phyloP scores from a whole-genome alignment of 495 filamentous ascomycete species.

The Stereocaulon alpinum region DNA sequence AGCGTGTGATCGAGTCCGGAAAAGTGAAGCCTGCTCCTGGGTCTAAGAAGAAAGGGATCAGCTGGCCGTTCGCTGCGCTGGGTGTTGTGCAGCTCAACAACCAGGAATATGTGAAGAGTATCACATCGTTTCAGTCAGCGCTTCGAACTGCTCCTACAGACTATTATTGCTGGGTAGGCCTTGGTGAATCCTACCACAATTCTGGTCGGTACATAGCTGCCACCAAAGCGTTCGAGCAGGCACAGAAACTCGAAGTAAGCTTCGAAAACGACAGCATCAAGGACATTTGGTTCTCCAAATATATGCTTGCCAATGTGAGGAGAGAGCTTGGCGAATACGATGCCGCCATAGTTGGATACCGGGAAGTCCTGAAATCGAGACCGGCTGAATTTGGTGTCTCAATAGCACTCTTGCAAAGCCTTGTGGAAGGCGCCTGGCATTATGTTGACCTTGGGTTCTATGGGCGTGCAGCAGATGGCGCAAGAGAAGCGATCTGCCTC shows the following conservation, averaged over 20 bases:
- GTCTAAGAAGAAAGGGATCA: slow-evolving; percentile 78
- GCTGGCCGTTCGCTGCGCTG: slow-evolving; percentile 94
- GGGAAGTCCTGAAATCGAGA: slow-evolving; percentile 52
- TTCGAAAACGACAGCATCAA: slow-evolving; percentile 33
- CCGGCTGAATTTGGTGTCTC: slow-evolving; percentile 74
- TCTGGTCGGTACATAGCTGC: slow-evolving; percentile 87
- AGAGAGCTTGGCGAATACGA: slow-evolving; percentile 85
- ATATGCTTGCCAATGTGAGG: slow-evolving; percentile 94
- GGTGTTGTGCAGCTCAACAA: slow-evolving; percentile 95
- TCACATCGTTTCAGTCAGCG: slow-evolving; percentile 86
- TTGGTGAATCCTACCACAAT: slow-evolving; percentile 92
- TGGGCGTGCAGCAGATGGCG: slow-evolving; percentile 61
- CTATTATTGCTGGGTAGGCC: slow-evolving; percentile 90
- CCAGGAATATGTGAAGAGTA: slow-evolving; percentile 77
- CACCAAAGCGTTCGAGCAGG: slow-evolving; percentile 79
- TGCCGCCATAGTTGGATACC: slow-evolving; percentile 66
- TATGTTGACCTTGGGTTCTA: slow-evolving; percentile 73
- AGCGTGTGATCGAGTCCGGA: slow-evolving; percentile 86
- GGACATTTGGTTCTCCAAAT: slow-evolving; percentile 85
- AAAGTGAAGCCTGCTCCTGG: slow-evolving; percentile 80
- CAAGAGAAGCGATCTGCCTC: slow-evolving; percentile 46
- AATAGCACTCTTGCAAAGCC: slow-evolving; percentile 75
- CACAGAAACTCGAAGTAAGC: slow-evolving; percentile 51
- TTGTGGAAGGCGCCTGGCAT: slow-evolving; percentile 69
- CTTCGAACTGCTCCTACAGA: slow-evolving; percentile 70